Conservation (phyloP, 192 early-diverging fungal genomes). For the Rhizophagus sp. region DNA sequence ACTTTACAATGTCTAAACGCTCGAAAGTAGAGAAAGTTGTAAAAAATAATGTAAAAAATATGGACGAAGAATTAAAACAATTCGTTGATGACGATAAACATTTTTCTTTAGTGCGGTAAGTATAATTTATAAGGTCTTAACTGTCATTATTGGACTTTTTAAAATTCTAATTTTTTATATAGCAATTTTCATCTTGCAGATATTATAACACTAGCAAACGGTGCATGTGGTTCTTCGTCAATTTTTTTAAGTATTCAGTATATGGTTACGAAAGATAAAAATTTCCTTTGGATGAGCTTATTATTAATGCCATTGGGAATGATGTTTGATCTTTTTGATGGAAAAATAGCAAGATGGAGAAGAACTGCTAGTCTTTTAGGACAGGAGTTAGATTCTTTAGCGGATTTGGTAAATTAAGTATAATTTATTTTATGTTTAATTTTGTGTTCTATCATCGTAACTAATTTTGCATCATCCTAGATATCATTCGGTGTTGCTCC, state of each 20-base stretch:
- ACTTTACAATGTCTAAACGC: no score
- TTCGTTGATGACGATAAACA: conserved; percentile 14
- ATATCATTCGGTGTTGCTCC: conserved; percentile 79
- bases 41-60: no score
- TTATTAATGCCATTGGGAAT: conserved; percentile 70
- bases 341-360: conserved; percentile 82
- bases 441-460: neutral
- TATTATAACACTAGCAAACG: conserved; percentile 85
- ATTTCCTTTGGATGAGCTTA: conserved; percentile 63
- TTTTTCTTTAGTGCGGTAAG: conserved; percentile 26
- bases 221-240: conserved; percentile 72
- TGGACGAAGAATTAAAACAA: neutral
- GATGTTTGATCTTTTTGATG: conserved; percentile 75
- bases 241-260: conserved; percentile 76
- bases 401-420: conserved; percentile 68
- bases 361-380: conserved; percentile 73
- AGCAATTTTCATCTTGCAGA: conserved; percentile 82
- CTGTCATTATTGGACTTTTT: neutral
- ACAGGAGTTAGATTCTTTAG: conserved; percentile 87
- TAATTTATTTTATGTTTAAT: neutral
- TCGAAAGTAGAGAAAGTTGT: no score
- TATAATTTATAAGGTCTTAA: neutral
- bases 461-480: conserved; percentile 29
- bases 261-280: conserved; percentile 60
- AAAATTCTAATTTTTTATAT: conserved; percentile 2